Percentiles rank a stretch among this genome's conserved stretches.
phyloP scores from a whole-genome alignment of 2,329 filamentous ascomycete genomes.

The Ascochyta rabiei region DNA sequence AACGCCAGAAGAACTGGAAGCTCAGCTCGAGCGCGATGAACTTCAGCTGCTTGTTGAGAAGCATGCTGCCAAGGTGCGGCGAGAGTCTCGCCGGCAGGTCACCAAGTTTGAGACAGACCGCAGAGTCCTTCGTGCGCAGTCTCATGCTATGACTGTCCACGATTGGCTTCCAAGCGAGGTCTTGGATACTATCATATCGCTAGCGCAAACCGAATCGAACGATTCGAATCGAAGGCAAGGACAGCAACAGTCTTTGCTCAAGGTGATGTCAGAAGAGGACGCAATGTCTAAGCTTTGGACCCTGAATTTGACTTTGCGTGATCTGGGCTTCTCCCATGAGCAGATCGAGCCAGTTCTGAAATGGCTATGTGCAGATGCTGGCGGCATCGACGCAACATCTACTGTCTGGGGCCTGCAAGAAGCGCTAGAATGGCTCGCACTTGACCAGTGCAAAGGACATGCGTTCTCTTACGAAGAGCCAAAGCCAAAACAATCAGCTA shows the following conservation, averaged over 20 bases:
- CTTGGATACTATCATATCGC: constrained; percentile 75
- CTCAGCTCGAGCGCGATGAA: constrained; percentile 86
- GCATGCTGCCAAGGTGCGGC: constrained; percentile 75
- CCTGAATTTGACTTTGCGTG: constrained; percentile 72
- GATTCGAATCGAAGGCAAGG: constrained; percentile 57
- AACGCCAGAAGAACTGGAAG: constrained; percentile 87
- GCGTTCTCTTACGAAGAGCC: constrained; percentile 70
- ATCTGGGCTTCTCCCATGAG: constrained; percentile 67
- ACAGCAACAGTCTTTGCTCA: constrained; percentile 46
- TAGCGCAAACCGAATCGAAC: constrained; percentile 69
- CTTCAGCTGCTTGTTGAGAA: constrained; percentile 88
- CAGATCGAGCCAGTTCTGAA: constrained; percentile 40
- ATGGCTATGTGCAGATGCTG: constrained; percentile 47
- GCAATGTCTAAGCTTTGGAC: constrained; percentile 83
- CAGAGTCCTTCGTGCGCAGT: constrained; percentile 78
- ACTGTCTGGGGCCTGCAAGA: constrained; percentile 86
- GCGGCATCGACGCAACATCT: constrained; percentile 58
- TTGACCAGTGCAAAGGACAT: constrained; percentile 71
- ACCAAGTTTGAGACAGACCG: constrained; percentile 83
- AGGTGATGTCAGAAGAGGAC: constrained; percentile 72
- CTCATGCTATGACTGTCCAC: constrained; percentile 71
- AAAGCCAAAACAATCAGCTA: constrained; percentile 23
- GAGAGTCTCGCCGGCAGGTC: constrained; percentile 78
- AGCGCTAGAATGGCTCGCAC: constrained; percentile 86
- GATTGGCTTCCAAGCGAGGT: constrained; percentile 84